Base-by-base conservation (phyloP, 2,329 filamentous ascomycete species). In the Aspergillus floridensis region DNA sequence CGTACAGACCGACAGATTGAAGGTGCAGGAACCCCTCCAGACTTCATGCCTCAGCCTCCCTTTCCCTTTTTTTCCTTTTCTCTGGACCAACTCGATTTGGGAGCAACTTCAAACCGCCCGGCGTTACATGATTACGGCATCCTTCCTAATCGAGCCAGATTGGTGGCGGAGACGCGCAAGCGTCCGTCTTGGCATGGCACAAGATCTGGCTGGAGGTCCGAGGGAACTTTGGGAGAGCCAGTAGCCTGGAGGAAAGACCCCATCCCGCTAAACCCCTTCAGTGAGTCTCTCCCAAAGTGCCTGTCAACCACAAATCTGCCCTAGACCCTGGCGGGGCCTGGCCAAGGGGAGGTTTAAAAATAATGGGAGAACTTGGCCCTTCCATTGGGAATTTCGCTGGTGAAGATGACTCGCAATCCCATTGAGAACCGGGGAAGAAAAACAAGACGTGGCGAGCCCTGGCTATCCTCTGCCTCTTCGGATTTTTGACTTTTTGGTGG, bases 161-260 rank as follows among this genome's bases (percentile, higher is more conserved):
- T 58, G 46, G 62, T 66, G 69, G 65, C 68, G 72, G 71, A 74
- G 72, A 74, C 72, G 72, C 72, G 72, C 72, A 75, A 75, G 72
- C 72, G 66, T 71, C 68, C 70, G 69, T 71, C 73, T 74, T 75
- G 73, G 72, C 72, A 66, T 55, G 57, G 62, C 38, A 60, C 63
- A 61, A 63, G 70, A 72, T 72, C 66, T 66, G 69, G 66, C 68
- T 65, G 72, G 69, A 67, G 66, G 32, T 16, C 12, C 32, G 12
- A 35, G 63, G 29, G 26, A 29, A 29, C 26, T 29, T 29, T 29
- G 26, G 26, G 26, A 29, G 26, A 29, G 26, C 26, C 26, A 7
- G 26, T 19, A 59, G 57, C 59, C 64, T 56, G 51, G 38, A 8
- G 14, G 56, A 47, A 44, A 16, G 16, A 35, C 32, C 54, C 70